Evolutionary conservation across 176 grass and related monocot genomes (phyloP).

Genomic region (Phragmites australis): DNA sequence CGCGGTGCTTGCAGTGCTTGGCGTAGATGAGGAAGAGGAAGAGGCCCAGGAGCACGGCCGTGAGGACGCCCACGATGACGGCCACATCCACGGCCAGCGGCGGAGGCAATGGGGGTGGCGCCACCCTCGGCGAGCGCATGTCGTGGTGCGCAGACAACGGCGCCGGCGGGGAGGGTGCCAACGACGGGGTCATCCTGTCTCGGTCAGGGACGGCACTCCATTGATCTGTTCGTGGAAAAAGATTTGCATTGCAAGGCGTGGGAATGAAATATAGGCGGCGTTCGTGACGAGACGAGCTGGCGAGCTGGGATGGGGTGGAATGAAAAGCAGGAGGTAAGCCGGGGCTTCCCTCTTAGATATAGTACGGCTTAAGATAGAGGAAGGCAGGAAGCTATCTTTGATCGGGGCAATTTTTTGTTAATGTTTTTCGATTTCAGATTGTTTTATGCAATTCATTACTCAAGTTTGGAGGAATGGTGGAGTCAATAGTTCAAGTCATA

Average conservation of each 20-base stretch:
- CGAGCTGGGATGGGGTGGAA: background rate
- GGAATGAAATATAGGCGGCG: background rate
- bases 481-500: background rate
- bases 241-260: background rate
- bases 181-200: slow-evolving; percentile 23
- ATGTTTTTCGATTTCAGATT: background rate
- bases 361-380: slow-evolving; percentile 29
- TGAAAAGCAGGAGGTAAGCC: background rate
- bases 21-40: slow-evolving; percentile 57
- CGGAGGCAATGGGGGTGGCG: background rate
- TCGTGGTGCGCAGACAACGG: background rate
- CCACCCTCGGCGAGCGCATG: background rate
- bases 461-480: background rate
- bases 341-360: slow-evolving; percentile 11
- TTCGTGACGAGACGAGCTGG: background rate
- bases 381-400: slow-evolving; percentile 24
- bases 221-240: background rate
- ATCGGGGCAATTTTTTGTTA: background rate
- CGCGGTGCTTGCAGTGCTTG: slow-evolving; percentile 45
- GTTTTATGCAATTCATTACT: background rate
- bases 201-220: slow-evolving; percentile 8
- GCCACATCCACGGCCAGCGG: slow-evolving; percentile 9
- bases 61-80: slow-evolving; percentile 33
- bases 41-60: slow-evolving; percentile 28
- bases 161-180: background rate